phyloP scores from a whole-genome alignment of 805 yeast species.

The Candida andamanensis region DNA sequence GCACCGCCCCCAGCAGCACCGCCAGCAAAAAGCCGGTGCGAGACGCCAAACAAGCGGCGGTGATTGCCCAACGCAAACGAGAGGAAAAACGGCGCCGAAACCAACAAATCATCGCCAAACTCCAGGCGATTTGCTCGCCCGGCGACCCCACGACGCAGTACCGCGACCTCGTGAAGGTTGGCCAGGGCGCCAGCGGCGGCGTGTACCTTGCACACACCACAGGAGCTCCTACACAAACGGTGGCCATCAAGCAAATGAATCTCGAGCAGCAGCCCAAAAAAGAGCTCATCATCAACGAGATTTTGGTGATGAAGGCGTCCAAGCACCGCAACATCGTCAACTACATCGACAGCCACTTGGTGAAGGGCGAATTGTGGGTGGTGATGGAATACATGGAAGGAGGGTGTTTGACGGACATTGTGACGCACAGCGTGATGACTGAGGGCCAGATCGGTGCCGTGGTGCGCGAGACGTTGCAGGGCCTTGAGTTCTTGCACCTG shows the following conservation, averaged over 20 bases:
- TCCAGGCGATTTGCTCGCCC: conserved; percentile 71
- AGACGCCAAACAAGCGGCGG: conserved; percentile 51
- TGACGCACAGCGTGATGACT: conserved; percentile 81
- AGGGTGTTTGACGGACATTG: conserved; percentile 92
- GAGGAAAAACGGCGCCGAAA: conserved; percentile 74
- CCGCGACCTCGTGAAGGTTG: conserved; percentile 71
- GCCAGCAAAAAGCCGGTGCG: conserved; percentile 27
- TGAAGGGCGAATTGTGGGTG: conserved; percentile 87
- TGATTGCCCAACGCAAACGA: conserved; percentile 59
- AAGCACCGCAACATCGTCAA: conserved; percentile 91
- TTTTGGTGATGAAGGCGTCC: conserved; percentile 90
- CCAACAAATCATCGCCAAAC: conserved; percentile 63
- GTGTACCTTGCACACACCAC: conserved; percentile 81
- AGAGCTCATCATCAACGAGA: conserved; percentile 91
- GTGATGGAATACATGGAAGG: conserved; percentile 99
- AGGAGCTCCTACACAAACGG: conserved; percentile 45
- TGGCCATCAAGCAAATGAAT: conserved; percentile 96
- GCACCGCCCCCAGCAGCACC: conserved; percentile 11
- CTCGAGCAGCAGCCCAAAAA: conserved; percentile 92
- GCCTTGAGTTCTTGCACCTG: conserved; percentile 81
- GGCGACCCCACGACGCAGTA: conserved; percentile 79
- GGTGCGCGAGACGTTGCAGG: conserved; percentile 83
- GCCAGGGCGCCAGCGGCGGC: conserved; percentile 98
- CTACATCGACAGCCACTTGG: conserved; percentile 77
- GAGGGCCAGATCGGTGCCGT: conserved; percentile 96